Evolutionary conservation across 805 yeast genomes (phyloP).

Genomic region (Kodamaea lidongshanica): DNA sequence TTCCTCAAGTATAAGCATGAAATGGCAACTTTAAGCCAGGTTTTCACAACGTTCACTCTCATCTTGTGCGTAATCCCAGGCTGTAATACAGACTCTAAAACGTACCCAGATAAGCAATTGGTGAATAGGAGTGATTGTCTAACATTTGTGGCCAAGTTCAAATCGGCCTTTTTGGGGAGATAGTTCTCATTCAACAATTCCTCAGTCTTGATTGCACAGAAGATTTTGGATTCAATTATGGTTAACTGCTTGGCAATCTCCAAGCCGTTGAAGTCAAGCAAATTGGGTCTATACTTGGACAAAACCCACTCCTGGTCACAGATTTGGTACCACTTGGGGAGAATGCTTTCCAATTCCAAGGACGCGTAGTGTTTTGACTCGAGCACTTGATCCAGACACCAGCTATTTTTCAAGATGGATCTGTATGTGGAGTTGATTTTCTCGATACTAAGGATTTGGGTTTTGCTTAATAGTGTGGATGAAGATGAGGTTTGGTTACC

Average conservation of each 20-base stretch:
- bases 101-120: slow-evolving; percentile 65
- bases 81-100: slow-evolving; percentile 59
- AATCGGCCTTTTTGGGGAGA: slow-evolving; percentile 51
- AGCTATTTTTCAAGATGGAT: slow-evolving; percentile 43
- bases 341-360: slow-evolving; percentile 28
- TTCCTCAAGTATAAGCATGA: slow-evolving; percentile 69
- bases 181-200: slow-evolving; percentile 64
- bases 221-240: slow-evolving; percentile 61
- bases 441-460: slow-evolving; percentile 42
- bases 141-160: slow-evolving; percentile 58
- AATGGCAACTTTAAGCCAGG: slow-evolving; percentile 70
- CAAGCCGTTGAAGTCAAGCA: slow-evolving; percentile 57
- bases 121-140: slow-evolving; percentile 60
- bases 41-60: slow-evolving; percentile 50
- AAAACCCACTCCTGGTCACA: slow-evolving; percentile 56
- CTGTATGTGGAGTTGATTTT: slow-evolving; percentile 48
- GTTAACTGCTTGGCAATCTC: slow-evolving; percentile 77
- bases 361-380: slow-evolving; percentile 26
- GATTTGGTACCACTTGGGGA: slow-evolving; percentile 44
- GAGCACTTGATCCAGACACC: slow-evolving; percentile 34
- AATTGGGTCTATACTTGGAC: slow-evolving; percentile 45
- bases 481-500: slow-evolving; percentile 39
- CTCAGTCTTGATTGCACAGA: slow-evolving; percentile 54
- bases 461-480: slow-evolving; percentile 31
- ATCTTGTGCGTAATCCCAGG: slow-evolving; percentile 44